phyloP scores from a whole-genome alignment of 192 early-diverging fungal species.

The Umbelopsis sp. region DNA sequence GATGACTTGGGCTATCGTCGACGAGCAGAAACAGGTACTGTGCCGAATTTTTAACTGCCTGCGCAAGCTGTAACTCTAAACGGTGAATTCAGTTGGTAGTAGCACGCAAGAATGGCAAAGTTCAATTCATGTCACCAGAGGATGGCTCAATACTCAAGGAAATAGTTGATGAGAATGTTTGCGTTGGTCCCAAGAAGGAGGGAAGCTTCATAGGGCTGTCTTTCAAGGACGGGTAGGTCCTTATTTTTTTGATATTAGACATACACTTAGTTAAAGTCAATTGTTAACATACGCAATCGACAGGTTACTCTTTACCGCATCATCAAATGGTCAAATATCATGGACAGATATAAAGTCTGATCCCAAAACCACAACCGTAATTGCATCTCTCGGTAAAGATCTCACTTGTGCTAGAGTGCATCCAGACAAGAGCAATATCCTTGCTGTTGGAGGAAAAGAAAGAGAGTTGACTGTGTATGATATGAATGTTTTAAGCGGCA shows the following conservation, averaged over 20 bases:
- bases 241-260: not conserved
- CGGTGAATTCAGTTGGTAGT: constrained; percentile 38
- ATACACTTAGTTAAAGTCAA: not conserved
- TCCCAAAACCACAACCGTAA: constrained; percentile 27
- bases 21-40: constrained; percentile 29
- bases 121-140: constrained; percentile 48
- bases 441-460: constrained; percentile 87
- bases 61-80: not conserved
- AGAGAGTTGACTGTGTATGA: constrained; percentile 84
- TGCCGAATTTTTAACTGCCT: not conserved
- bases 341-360: constrained; percentile 25
- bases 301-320: constrained; percentile 7
- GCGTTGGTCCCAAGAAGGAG: constrained; percentile 34
- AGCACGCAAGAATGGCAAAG: constrained; percentile 55
- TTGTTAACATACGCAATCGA: not conserved
- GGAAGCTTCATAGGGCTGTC: constrained; percentile 51
- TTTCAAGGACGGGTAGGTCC: constrained; percentile 45
- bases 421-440: constrained; percentile 57
- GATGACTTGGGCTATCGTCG: constrained; percentile 27
- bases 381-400: constrained; percentile 34
- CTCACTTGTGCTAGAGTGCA: constrained; percentile 74
- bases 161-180: constrained; percentile 36
- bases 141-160: constrained; percentile 33
- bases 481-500: constrained; percentile 32
- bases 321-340: constrained; percentile 1